Conservation (phyloP, 2,329 filamentous ascomycete genomes). For the Colletotrichum echinochloae region DNA sequence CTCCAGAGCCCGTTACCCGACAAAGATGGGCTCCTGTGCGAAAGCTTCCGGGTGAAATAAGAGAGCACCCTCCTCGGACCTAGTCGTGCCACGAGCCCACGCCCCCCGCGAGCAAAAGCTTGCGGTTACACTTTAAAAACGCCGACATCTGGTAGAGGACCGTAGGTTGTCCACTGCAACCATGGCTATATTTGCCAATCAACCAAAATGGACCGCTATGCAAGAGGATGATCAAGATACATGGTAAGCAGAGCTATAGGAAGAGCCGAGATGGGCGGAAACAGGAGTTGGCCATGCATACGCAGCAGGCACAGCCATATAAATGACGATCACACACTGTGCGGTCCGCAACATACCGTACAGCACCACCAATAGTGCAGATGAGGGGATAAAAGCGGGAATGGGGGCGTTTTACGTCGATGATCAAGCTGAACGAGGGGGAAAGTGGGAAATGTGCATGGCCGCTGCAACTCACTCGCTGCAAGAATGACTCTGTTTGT, state of each 20-base stretch:
- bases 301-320: background rate
- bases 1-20: background rate
- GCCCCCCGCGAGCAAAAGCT: background rate
- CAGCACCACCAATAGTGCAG: background rate
- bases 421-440: background rate
- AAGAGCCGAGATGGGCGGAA: constrained; percentile 1
- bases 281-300: background rate
- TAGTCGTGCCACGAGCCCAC: background rate
- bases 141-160: background rate
- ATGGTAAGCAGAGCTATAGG: constrained; percentile 1
- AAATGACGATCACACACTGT: background rate
- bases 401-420: background rate
- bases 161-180: background rate
- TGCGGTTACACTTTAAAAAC: background rate
- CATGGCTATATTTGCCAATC: background rate
- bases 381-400: background rate
- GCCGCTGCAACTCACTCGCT: constrained; percentile 11
- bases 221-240: constrained; percentile 7
- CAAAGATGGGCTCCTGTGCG: background rate
- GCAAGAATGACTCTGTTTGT: background rate
- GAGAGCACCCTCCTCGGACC: background rate
- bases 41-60: constrained; percentile 3
- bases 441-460: background rate
- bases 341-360: background rate
- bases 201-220: background rate